These are phyloP conservation scores for Gossypium stocksii DNA, from an alignment of 345 rosid species.

Conservation along the genomic window DNA sequence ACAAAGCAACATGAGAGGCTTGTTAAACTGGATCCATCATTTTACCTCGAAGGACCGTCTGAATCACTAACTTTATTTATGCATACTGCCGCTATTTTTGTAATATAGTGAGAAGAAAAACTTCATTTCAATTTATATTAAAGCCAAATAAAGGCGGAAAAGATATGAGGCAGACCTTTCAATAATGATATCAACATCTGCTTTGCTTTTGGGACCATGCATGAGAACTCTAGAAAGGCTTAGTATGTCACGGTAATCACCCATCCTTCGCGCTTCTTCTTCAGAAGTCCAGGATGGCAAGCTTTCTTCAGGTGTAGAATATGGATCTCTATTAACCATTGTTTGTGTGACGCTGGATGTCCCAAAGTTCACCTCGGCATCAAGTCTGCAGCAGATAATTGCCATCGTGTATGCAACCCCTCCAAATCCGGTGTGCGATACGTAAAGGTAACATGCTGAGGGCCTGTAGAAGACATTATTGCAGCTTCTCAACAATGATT, in stretches of 20 bases:
- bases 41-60: too few species aligned
- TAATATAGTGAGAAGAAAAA: background rate
- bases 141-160: background rate
- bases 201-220: constrained; percentile 90
- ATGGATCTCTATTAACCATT: constrained; percentile 25
- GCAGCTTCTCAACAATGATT: constrained; percentile 6
- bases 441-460: constrained; percentile 74
- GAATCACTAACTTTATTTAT: background rate
- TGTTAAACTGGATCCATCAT: background rate
- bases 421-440: constrained; percentile 93
- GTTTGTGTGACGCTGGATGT: constrained; percentile 27
- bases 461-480: constrained; percentile 35
- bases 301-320: constrained; percentile 30
- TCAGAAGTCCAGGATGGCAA: constrained; percentile 51
- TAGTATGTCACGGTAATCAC: constrained; percentile 92
- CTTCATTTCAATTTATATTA: background rate
- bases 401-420: constrained; percentile 96
- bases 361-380: constrained; percentile 43
- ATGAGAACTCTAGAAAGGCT: constrained; percentile 88
- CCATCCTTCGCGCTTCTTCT: constrained; percentile 76
- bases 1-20: background rate
- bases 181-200: constrained; percentile 68
- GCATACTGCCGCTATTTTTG: background rate
- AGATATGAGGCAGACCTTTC: constrained; percentile 43
- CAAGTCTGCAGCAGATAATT: constrained; percentile 68